Evolutionary conservation across 352 stramenopile genomes (phyloP).

Genomic region (Pythium insidiosum): DNA sequence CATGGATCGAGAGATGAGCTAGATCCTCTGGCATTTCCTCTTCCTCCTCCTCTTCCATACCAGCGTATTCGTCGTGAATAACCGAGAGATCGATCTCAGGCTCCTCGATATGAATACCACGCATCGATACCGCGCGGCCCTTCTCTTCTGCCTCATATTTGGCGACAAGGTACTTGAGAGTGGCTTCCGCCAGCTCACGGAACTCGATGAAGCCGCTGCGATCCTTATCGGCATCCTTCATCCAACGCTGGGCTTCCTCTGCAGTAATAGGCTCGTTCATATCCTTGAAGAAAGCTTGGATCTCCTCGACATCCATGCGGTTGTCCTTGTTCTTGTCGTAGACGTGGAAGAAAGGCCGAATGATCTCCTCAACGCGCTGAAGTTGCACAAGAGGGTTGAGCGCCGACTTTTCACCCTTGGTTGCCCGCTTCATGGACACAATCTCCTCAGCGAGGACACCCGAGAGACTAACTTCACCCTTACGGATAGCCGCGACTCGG

Average conservation of each 20-base stretch:
- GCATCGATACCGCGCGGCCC: constrained; percentile 21
- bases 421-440: constrained; percentile 47
- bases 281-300: constrained; percentile 91
- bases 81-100: constrained; percentile 39
- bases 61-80: constrained; percentile 39
- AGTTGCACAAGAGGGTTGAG: constrained; percentile 49
- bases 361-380: constrained; percentile 84
- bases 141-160: constrained; percentile 63
- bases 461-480: constrained; percentile 72
- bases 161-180: constrained; percentile 77
- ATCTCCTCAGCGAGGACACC: constrained; percentile 73
- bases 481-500: constrained; percentile 55
- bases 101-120: constrained; percentile 33
- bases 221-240: constrained; percentile 88
- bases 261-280: constrained; percentile 85
- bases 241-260: constrained; percentile 78
- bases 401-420: constrained; percentile 28
- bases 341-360: constrained; percentile 88
- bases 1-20: constrained; percentile 87
- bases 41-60: constrained; percentile 89
- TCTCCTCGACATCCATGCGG: constrained; percentile 88
- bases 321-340: constrained; percentile 92
- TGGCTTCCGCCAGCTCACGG: constrained; percentile 91
- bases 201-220: constrained; percentile 90
- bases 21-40: constrained; percentile 94